Evolutionary conservation across 768 basidiomycete genomes (phyloP), one percentile per base, ranked within the genome.

Genomic region (Trametes cinnabarina): DNA sequence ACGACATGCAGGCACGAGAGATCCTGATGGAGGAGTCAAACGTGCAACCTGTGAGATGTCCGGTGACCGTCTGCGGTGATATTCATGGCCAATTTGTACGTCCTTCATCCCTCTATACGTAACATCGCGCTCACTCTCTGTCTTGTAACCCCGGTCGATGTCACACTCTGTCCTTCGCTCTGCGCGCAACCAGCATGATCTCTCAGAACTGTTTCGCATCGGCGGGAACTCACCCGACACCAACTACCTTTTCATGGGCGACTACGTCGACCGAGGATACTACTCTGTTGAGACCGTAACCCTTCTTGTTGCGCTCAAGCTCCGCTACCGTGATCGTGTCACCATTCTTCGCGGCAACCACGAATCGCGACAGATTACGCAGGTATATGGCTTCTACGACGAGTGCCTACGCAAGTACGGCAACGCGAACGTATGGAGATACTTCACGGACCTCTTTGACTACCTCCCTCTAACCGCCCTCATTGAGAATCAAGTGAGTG

Each of bases 161-260:
- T 53, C 58, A 44, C 28, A 41, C 57, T 47, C 39, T 50, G 39
- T 57, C 34, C 30, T 37, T 37, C 23, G 28, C 22, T 32, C 44
- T 37, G n/a, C 51, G 32, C 42, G 55, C 67, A 51, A 66, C 67
- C 78, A 99, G 96, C 97, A 99, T 76, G 97, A 99, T 79, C 90
- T 99, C 54, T 96, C 94, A 57, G 97, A 99, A 73, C 88, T 98
- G 40, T 98, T 99, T 77, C 88, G 95, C 54, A 98, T 98, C 71
- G 97, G 97, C 51, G 97, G 97, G 48, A 96, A 97, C 77, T 96
- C 93, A 14, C 97, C 97, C 42, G 94, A 97, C 75, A 99, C 97
- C 64, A 99, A 98, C 77, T 99, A 99, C 74, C 89, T 99, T 68
- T 99, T 98, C 80, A 99, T 99, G 97, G 97, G 97, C 26, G 97